A percentile compares a stretch with the other conserved stretches of the same genome.
Conservation (phyloP, 2,329 filamentous ascomycete species). For the Hypoxylon sp. region DNA sequence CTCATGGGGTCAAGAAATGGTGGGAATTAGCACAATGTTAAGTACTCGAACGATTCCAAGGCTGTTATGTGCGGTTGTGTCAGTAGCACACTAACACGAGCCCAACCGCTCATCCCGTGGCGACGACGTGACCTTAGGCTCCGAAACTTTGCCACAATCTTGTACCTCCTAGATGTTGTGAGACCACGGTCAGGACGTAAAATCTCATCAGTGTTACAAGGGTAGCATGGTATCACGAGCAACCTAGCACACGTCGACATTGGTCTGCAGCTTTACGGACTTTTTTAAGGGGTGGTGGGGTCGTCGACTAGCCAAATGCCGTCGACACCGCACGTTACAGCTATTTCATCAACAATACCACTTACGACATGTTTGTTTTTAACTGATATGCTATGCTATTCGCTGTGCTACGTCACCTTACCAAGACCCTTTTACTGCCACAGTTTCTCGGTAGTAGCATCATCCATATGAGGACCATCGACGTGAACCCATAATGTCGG, state of each 20-base stretch:
- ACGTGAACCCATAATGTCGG: neutral
- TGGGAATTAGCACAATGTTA: slow-evolving; percentile 31
- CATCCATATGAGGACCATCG: neutral
- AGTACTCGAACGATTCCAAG: slow-evolving; percentile 31
- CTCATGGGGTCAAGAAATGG: slow-evolving; percentile 10
- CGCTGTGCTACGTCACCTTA: slow-evolving; percentile 6
- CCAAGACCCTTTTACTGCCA: slow-evolving; percentile 3
- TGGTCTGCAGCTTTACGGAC: slow-evolving; percentile 35
- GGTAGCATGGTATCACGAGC: slow-evolving; percentile 40
- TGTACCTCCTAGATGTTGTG: slow-evolving; percentile 34
- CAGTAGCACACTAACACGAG: slow-evolving; percentile 41
- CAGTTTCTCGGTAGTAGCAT: slow-evolving; percentile 8
- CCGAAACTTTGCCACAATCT: slow-evolving; percentile 45
- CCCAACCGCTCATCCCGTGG: slow-evolving; percentile 41
- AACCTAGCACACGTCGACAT: slow-evolving; percentile 36
- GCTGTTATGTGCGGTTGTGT: slow-evolving; percentile 22
- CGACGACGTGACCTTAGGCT: slow-evolving; percentile 44
- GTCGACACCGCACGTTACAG: slow-evolving; percentile 15
- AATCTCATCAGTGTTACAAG: slow-evolving; percentile 40
- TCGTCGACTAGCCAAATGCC: slow-evolving; percentile 13
- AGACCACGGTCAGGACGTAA: slow-evolving; percentile 39
- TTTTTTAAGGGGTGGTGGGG: slow-evolving; percentile 29
- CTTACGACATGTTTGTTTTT: slow-evolving; percentile 32
- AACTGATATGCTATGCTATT: slow-evolving; percentile 24
- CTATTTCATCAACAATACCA: slow-evolving; percentile 29